A percentile compares a stretch with the other conserved stretches of the same genome.
phyloP scores from a whole-genome alignment of 2,329 filamentous ascomycete species.

The Pseudocercospora eumusae region DNA sequence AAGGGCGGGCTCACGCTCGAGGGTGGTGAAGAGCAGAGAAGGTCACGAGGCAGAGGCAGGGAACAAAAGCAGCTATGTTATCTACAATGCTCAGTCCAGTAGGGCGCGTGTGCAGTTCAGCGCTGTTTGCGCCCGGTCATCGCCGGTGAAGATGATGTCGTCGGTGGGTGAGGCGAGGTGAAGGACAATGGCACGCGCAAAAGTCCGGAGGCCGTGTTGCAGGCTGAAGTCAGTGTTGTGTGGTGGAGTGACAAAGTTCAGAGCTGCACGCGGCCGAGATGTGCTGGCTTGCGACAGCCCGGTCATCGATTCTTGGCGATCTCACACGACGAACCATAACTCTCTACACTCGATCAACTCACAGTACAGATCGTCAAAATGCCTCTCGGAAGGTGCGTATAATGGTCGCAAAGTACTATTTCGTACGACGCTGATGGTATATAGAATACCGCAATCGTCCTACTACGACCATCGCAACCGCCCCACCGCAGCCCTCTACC shows the following conservation, averaged over 20 bases:
- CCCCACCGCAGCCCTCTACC: slow-evolving; percentile 84
- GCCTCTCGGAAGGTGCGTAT: slow-evolving; percentile 29
- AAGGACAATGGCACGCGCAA: slow-evolving; percentile 9
- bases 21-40: slow-evolving; percentile 20
- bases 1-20: slow-evolving; percentile 11
- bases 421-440: not conserved
- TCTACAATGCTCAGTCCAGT: slow-evolving; percentile 25
- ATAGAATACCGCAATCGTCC: slow-evolving; percentile 63
- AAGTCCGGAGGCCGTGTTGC: not conserved
- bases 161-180: not conserved
- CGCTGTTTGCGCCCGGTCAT: slow-evolving; percentile 19
- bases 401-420: not conserved
- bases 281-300: not conserved
- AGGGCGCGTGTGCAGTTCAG: slow-evolving; percentile 15
- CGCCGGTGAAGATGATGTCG: slow-evolving; percentile 11
- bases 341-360: not conserved
- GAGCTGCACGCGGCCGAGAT: slow-evolving; percentile 2
- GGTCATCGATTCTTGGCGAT: not conserved
- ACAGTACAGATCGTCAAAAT: slow-evolving; percentile 16
- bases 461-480: slow-evolving; percentile 91
- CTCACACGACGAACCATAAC: too few relatives aligned
- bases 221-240: not conserved
- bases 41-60: slow-evolving; percentile 26
- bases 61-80: slow-evolving; percentile 32
- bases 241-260: slow-evolving; percentile 3